A percentile compares a stretch with the other conserved stretches of the same genome.
These are phyloP conservation scores for Blastocystis hominis DNA, from an alignment of 352 stramenopile species.

Conservation along the genomic window DNA sequence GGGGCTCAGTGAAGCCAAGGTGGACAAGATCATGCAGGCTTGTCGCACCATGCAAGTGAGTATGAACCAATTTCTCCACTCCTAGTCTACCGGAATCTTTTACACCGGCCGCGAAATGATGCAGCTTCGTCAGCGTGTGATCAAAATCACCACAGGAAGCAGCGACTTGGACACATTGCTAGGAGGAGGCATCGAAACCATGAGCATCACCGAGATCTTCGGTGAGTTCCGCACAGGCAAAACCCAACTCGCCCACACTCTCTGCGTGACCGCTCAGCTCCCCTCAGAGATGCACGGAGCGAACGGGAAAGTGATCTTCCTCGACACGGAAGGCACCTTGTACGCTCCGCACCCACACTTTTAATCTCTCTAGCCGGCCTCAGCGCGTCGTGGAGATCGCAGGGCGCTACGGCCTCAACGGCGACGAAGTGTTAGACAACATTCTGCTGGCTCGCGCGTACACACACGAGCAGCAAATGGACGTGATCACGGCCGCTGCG, in stretches of 20 bases:
- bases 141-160: slow-evolving; percentile 44
- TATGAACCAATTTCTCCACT: slow-evolving; percentile 51
- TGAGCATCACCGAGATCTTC: slow-evolving; percentile 77
- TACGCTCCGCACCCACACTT: slow-evolving; percentile 34
- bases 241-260: slow-evolving; percentile 82
- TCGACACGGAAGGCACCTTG: slow-evolving; percentile 84
- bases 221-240: slow-evolving; percentile 84
- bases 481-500: slow-evolving; percentile 65
- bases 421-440: slow-evolving; percentile 80
- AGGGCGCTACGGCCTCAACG: slow-evolving; percentile 70
- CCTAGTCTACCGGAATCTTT: slow-evolving; percentile 46
- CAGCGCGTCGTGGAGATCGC: slow-evolving; percentile 73
- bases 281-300: slow-evolving; percentile 48
- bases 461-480: slow-evolving; percentile 76
- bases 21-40: slow-evolving; percentile 68
- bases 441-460: slow-evolving; percentile 79
- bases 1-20: slow-evolving; percentile 76
- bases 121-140: slow-evolving; percentile 46
- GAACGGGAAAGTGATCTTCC: slow-evolving; percentile 59
- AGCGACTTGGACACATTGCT: slow-evolving; percentile 74
- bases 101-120: slow-evolving; percentile 44
- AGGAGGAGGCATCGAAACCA: slow-evolving; percentile 75
- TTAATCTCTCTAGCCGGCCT: slow-evolving; percentile 45
- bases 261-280: slow-evolving; percentile 73
- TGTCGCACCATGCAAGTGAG: slow-evolving; percentile 35